Base-by-base conservation (phyloP, 768 basidiomycete species). In the Leucosporidium creatinivorum region DNA sequence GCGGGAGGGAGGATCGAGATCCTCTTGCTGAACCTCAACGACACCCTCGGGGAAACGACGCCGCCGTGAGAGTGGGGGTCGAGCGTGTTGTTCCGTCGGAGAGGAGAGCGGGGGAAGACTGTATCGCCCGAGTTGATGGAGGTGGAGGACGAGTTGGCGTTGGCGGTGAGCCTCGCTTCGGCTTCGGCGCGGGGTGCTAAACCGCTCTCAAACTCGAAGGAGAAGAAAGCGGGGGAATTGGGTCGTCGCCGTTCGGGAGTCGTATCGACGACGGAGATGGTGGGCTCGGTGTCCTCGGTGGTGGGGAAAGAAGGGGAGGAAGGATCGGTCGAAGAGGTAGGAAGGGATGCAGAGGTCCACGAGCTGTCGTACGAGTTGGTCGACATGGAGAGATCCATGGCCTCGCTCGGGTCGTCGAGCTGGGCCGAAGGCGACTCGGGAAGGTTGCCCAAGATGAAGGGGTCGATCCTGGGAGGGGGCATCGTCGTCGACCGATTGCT, bases 1-100 rank as follows among this genome's bases (percentile, higher is more conserved):
- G 75, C 71, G 1, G 76, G 77, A 15, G 77, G 76, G n/a, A 78
- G 72, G 63, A 78, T 71, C 28, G 72, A 74, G 25, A 70, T 67
- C 13, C 77, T 70, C 57, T 75, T 73, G 8, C 75, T 76, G 72
- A 78, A 78, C 4, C 76, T 74, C 25, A 74, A 66, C 21, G 70
- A 73, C 54, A 77, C 75, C 23, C 76, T 69, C 0, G 70, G 73
- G 1, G 76, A 65, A 48, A 75, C 17, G 65, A 66, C 63, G 12
- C 55, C 44, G 30, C 39, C 63, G 33, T 56, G 18, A 28, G n/a
- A 10, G 58, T 52, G 58, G 4, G 26, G 47, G 66, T 66, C 63
- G 30, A 58, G 36, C 36, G 31, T 59, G 36, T 62, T 31, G 25
- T 52, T 61, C 7, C 59, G 36, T 0, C 68, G 67, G 21, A 63